Percentiles rank a stretch among this genome's conserved stretches.
Evolutionary conservation across 352 stramenopile species (phyloP).

Genomic region (Pythium guiyangense): DNA sequence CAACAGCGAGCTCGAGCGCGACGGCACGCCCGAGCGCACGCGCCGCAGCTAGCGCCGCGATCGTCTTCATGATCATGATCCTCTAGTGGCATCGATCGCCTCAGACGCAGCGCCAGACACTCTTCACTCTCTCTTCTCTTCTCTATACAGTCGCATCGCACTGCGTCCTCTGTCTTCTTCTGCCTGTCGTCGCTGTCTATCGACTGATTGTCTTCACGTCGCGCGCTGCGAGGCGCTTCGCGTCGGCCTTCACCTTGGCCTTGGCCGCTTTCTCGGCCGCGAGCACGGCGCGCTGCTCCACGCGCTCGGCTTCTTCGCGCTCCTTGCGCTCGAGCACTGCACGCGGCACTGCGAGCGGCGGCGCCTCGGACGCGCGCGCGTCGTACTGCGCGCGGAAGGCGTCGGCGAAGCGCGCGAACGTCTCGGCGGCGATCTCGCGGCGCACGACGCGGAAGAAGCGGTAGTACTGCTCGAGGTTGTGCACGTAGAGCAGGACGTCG

Average conservation of each 20-base stretch:
- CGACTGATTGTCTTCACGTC: not conserved
- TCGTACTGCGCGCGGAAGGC: conserved; percentile 42
- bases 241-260: conserved; percentile 8
- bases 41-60: conserved; percentile 5
- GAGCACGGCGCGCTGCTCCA: conserved; percentile 22
- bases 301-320: conserved; percentile 40
- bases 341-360: conserved; percentile 39
- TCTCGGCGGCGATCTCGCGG: too few species aligned
- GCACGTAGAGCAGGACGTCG: conserved; percentile 89
- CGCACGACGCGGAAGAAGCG: too few species aligned
- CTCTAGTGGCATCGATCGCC: not conserved
- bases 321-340: conserved; percentile 54
- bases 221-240: not conserved
- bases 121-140: not conserved
- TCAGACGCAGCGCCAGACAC: too few species aligned
- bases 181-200: too few species aligned
- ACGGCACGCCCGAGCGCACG: conserved; percentile 14
- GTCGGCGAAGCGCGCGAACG: conserved; percentile 20
- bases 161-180: not conserved
- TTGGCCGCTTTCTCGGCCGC: conserved; percentile 18
- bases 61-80: not conserved
- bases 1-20: conserved; percentile 24
- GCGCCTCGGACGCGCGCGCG: conserved; percentile 36
- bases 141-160: not conserved
- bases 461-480: conserved; percentile 56